Evolutionary conservation across 768 basidiomycete genomes (phyloP).

Genomic region (Suillus spraguei): DNA sequence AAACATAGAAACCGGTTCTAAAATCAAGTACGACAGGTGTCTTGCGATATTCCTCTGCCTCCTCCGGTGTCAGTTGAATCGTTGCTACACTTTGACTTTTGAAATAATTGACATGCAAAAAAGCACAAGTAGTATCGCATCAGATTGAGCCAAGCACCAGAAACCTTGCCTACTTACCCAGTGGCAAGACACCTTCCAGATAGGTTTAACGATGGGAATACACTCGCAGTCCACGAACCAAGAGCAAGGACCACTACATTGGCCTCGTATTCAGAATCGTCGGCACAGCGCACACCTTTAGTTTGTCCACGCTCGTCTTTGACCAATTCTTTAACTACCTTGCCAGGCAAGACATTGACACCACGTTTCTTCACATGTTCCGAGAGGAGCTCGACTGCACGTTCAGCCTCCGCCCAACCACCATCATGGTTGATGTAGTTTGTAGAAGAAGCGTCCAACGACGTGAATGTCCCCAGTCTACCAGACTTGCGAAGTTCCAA

Average conservation of each 20-base stretch:
- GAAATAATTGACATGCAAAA: slow-evolving; percentile 1
- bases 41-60: slow-evolving; percentile 59
- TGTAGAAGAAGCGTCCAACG: slow-evolving; percentile 31
- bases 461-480: slow-evolving; percentile 15
- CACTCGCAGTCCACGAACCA: slow-evolving; percentile 85
- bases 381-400: slow-evolving; percentile 61
- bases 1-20: slow-evolving; percentile 74
- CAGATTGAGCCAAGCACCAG: neutral
- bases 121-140: neutral
- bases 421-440: slow-evolving; percentile 78
- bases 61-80: slow-evolving; percentile 73
- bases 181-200: slow-evolving; percentile 66
- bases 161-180: slow-evolving; percentile 56
- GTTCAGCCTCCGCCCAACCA: slow-evolving; percentile 84
- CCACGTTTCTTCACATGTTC: slow-evolving; percentile 57
- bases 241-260: slow-evolving; percentile 69
- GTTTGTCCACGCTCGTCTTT: slow-evolving; percentile 42
- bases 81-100: slow-evolving; percentile 77
- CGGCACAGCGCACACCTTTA: slow-evolving; percentile 61
- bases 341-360: slow-evolving; percentile 60
- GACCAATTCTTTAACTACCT: slow-evolving; percentile 54
- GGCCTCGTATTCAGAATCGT: slow-evolving; percentile 57
- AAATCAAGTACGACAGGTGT: slow-evolving; percentile 78
- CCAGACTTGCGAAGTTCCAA: slow-evolving; percentile 19
- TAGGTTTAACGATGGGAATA: slow-evolving; percentile 64